A percentile compares a stretch with the other conserved stretches of the same genome.
Conservation (phyloP, 495 filamentous ascomycete genomes). For the Penicillium goetzii region DNA sequence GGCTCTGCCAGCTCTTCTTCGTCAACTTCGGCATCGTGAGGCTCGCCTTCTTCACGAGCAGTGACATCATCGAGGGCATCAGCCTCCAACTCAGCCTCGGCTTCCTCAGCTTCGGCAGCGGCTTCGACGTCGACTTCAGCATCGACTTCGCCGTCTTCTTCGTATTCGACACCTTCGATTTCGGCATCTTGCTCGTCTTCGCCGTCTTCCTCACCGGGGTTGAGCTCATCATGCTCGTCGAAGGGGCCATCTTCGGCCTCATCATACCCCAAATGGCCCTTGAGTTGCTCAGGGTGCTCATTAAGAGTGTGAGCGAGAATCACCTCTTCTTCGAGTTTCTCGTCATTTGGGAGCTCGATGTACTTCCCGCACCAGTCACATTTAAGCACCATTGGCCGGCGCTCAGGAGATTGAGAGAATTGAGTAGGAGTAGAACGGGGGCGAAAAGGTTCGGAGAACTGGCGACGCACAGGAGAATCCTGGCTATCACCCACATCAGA, state of each 20-base stretch:
- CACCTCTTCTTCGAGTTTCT: conserved; percentile 31
- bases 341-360: conserved; percentile 34
- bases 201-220: conserved; percentile 13
- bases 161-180: conserved; percentile 18
- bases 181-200: conserved; percentile 19
- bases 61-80: conserved; percentile 16
- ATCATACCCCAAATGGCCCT: conserved; percentile 32
- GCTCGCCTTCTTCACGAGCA: conserved; percentile 20
- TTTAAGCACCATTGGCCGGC: conserved; percentile 29
- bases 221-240: conserved; percentile 5
- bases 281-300: conserved; percentile 43
- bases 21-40: conserved; percentile 16
- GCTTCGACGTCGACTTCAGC: conserved; percentile 17
- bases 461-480: conserved; percentile 49
- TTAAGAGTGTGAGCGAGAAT: conserved; percentile 39
- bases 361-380: conserved; percentile 47
- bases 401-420: conserved; percentile 43
- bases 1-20: conserved; percentile 21
- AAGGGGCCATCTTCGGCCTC: conserved; percentile 24
- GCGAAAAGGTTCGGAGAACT: conserved; percentile 49
- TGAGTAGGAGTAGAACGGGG: conserved; percentile 43
- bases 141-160: conserved; percentile 19
- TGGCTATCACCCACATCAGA: conserved; percentile 46
- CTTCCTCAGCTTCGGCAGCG: conserved; percentile 28
- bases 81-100: conserved; percentile 26